phyloP scores from a whole-genome alignment of 768 basidiomycete genomes.

The Ephemerocybe angulata region DNA sequence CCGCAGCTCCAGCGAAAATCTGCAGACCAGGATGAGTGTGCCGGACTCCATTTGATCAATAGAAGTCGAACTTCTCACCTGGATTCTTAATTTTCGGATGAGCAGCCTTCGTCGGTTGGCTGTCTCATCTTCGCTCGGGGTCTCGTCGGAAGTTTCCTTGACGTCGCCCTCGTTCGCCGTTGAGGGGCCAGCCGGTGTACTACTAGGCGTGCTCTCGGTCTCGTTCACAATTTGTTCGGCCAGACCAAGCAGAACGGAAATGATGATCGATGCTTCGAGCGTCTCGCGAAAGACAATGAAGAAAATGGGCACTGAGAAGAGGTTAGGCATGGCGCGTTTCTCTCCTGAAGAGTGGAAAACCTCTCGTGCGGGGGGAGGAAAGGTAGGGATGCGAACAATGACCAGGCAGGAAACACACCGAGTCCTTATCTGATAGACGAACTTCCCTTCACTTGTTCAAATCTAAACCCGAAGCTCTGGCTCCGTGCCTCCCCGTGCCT shows the following conservation, averaged over 20 bases:
- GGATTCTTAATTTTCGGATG: slow-evolving; percentile 65
- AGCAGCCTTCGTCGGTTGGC: slow-evolving; percentile 38
- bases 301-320: slow-evolving; percentile 91
- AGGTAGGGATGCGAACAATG: too few species aligned
- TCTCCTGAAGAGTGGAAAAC: background rate
- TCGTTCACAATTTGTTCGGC: slow-evolving; percentile 72
- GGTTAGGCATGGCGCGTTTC: slow-evolving; percentile 26
- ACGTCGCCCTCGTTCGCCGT: slow-evolving; percentile 12
- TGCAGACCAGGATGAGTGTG: slow-evolving; percentile 21
- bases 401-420: too few species aligned
- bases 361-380: slow-evolving; percentile 7
- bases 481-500: too few species aligned
- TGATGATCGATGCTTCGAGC: slow-evolving; percentile 87
- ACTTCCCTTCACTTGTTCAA: background rate
- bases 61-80: slow-evolving; percentile 45
- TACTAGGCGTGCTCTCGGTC: slow-evolving; percentile 17
- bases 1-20: slow-evolving; percentile 71
- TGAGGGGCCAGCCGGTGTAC: slow-evolving; percentile 10
- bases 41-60: too few species aligned
- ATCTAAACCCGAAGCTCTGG: too few species aligned
- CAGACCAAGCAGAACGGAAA: slow-evolving; percentile 87
- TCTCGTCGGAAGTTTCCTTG: slow-evolving; percentile 24
- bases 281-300: slow-evolving; percentile 97
- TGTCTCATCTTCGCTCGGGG: slow-evolving; percentile 21
- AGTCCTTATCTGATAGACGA: background rate